phyloP scores from a whole-genome alignment of 2,329 filamentous ascomycete genomes.

The Arthrobotrys sinensis region DNA sequence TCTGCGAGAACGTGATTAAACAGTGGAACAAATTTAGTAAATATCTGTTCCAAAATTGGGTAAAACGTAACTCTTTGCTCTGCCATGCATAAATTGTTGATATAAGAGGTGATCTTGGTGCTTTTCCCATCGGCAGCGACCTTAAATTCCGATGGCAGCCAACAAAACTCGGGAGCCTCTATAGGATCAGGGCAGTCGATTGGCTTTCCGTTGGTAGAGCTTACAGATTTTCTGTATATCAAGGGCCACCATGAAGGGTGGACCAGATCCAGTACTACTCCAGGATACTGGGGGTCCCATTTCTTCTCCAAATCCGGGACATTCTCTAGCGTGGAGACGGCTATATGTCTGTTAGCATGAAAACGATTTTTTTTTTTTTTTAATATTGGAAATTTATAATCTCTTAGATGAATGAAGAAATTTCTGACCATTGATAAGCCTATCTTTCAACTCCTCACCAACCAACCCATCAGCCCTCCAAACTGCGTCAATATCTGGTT shows the following conservation, averaged over 20 bases:
- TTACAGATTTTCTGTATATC: slow-evolving; percentile 69
- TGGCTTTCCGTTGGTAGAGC: background rate
- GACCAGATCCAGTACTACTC: slow-evolving; percentile 75
- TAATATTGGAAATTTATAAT: no score
- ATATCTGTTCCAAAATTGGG: slow-evolving; percentile 3
- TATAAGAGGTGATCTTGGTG: background rate
- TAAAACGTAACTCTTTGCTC: background rate
- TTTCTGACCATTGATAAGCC: slow-evolving; percentile 14
- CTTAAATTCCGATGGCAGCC: slow-evolving; percentile 22
- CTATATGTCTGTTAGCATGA: slow-evolving; percentile 48
- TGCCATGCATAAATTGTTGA: background rate
- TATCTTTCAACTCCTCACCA: slow-evolving; percentile 25
- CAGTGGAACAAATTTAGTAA: slow-evolving; percentile 15
- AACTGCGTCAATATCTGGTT: slow-evolving; percentile 34
- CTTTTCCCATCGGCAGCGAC: slow-evolving; percentile 10
- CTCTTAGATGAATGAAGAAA: no score
- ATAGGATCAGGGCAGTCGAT: background rate
- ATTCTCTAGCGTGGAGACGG: slow-evolving; percentile 70
- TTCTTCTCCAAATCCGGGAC: slow-evolving; percentile 17
- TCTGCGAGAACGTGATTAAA: slow-evolving; percentile 14
- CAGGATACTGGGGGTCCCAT: slow-evolving; percentile 69
- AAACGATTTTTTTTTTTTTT: no score
- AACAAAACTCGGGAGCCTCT: background rate
- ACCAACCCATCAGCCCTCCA: slow-evolving; percentile 38
- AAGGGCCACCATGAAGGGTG: slow-evolving; percentile 77